phyloP scores from a whole-genome alignment of 495 filamentous ascomycete genomes.

The Symbiotaphrina buchneri region DNA sequence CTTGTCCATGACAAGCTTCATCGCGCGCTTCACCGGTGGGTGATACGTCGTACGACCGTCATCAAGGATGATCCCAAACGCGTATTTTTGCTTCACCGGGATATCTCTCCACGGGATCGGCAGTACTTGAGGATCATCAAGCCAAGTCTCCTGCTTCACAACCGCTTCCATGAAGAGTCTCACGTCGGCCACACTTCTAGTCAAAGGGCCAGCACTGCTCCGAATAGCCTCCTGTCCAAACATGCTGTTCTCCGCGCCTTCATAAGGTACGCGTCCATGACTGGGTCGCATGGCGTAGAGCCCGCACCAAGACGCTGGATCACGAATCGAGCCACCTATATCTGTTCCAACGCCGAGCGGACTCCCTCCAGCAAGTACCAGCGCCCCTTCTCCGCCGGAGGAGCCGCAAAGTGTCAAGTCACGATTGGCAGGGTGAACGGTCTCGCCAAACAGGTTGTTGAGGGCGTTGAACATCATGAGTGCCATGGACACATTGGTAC shows the following conservation, averaged over 20 bases:
- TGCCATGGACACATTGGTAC: slow-evolving; percentile 19
- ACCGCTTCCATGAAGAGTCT: slow-evolving; percentile 14
- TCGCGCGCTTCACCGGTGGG: slow-evolving; percentile 29
- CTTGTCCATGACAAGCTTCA: slow-evolving; percentile 24
- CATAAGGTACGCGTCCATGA: slow-evolving; percentile 19
- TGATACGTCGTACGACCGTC: slow-evolving; percentile 34
- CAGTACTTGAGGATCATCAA: background rate
- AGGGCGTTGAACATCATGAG: slow-evolving; percentile 13
- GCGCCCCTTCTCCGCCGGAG: slow-evolving; percentile 5
- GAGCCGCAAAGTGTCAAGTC: slow-evolving; percentile 2
- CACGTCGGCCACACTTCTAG: slow-evolving; percentile 12
- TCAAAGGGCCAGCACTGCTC: slow-evolving; percentile 18
- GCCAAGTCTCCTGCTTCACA: slow-evolving; percentile 9
- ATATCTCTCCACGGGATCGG: background rate
- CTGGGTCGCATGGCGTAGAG: slow-evolving; percentile 13
- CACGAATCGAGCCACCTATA: slow-evolving; percentile 6
- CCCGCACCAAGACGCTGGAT: slow-evolving; percentile 2
- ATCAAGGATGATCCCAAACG: slow-evolving; percentile 29
- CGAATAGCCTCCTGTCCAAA: slow-evolving; percentile 33
- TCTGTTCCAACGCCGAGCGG: slow-evolving; percentile 4
- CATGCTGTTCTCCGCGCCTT: slow-evolving; percentile 16
- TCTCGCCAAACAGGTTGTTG: slow-evolving; percentile 4
- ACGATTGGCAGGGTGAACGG: slow-evolving; percentile 1
- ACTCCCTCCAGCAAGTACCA: slow-evolving; percentile 1
- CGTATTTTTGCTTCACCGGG: slow-evolving; percentile 13